Conservation (phyloP, 2,329 filamentous ascomycete species). For the Metarhizium brunneum region DNA sequence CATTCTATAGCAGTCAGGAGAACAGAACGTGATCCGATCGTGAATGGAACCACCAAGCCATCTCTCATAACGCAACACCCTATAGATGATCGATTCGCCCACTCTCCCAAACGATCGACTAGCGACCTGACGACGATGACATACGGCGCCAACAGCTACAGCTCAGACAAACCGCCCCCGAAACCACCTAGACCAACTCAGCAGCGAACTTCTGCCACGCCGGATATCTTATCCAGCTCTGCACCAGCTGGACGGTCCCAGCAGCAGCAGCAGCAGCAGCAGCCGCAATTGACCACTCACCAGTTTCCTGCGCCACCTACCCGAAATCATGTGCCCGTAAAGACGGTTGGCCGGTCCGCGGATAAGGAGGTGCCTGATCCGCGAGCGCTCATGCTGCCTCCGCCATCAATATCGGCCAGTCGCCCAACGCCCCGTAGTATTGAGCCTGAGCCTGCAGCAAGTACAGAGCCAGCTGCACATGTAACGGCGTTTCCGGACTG, state of each 20-base stretch:
- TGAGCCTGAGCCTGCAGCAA: slow-evolving; percentile 13
- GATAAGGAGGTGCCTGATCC: slow-evolving; percentile 12
- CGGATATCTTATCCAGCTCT: slow-evolving; percentile 9
- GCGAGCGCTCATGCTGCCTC: not conserved
- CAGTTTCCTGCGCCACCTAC: slow-evolving; percentile 21
- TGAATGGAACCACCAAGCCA: slow-evolving; percentile 27
- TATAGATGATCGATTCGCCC: slow-evolving; percentile 34
- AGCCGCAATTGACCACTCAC: slow-evolving; percentile 14
- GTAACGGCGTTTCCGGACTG: slow-evolving; percentile 71
- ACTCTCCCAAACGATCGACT: slow-evolving; percentile 38
- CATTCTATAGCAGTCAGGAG: slow-evolving; percentile 35
- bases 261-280: slow-evolving; percentile 15
- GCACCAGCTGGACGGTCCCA: slow-evolving; percentile 19
- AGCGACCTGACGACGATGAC: slow-evolving; percentile 7
- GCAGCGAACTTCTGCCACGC: slow-evolving; percentile 13
- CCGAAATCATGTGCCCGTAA: slow-evolving; percentile 21
- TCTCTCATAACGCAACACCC: slow-evolving; percentile 30
- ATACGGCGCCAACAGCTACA: slow-evolving; percentile 2
- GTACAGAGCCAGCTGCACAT: slow-evolving; percentile 36
- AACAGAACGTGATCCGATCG: slow-evolving; percentile 34
- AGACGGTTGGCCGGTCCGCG: slow-evolving; percentile 26
- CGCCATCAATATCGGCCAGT: slow-evolving; percentile 11
- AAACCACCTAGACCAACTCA: slow-evolving; percentile 33
- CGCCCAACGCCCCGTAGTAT: not conserved
- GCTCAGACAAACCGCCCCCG: slow-evolving; percentile 23